Evolutionary conservation across 2,329 filamentous ascomycete species (phyloP), one percentile per base, ranked within the genome.

Genomic region (Sarocladiaceae sp.): DNA sequence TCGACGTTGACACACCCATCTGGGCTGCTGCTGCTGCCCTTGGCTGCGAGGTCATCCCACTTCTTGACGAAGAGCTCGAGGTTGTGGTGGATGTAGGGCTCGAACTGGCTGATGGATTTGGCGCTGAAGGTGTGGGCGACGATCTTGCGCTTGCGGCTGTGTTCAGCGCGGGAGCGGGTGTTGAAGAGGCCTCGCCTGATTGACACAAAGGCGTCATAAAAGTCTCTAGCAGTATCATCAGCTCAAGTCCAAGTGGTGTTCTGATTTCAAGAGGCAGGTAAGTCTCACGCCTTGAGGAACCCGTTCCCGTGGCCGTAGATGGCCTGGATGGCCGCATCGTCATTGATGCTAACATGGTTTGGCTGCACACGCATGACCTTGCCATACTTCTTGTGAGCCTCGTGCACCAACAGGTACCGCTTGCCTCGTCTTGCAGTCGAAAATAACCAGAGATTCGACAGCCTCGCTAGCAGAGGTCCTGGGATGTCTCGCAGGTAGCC

Each of bases 131-230:
- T 93, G 62, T 95, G 88, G 1, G 86, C 82, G 39, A 95, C 79
- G 2, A 87, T 83, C 74, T 95, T 95, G 56, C 89, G 80, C 74
- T 95, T 96, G 50, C 89, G 81, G 0, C 83, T 83, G 62, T 96
- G 89, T 57, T 95, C 87, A 1, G 72, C 71, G 40, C 90, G 78
- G 65, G 90, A 80, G 24, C 90, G 76, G 0, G 89, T 95, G 64
- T 94, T 95, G 78, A 95, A 96, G 11, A 96, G 73, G 16, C 88
- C 88, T 11, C 87, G 79, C 42, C 77, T 78, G 57, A 95, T 94
- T 11, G 85, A 90, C 45, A 95, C 88, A 55, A 95, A 95, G 41
- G 87, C 85, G 56, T 95, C 88, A 55, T 95, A 95, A 66, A 90
- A 95, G 2, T 91, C 82, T 33, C 84, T 88, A 6, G 0, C 13